phyloP scores from a whole-genome alignment of 2,329 filamentous ascomycete species.

The Rutstroemia sp. region DNA sequence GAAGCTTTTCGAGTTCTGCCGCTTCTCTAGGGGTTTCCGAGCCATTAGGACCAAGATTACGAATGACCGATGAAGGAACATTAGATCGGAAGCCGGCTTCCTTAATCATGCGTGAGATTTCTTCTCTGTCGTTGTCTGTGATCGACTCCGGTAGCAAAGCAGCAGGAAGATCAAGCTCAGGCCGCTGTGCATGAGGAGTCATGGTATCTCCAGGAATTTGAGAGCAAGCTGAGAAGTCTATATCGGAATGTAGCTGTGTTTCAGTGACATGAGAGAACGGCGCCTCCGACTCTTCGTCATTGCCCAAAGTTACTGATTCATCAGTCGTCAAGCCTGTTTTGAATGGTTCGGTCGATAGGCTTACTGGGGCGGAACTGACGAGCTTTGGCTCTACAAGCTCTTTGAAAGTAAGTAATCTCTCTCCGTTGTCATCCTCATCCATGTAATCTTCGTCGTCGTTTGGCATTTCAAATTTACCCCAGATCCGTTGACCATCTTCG shows the following conservation, averaged over 20 bases:
- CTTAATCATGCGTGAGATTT: conserved; percentile 39
- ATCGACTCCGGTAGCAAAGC: conserved; percentile 20
- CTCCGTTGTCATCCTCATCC: conserved; percentile 49
- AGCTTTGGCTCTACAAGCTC: conserved; percentile 65
- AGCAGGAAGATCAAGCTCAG: conserved; percentile 11
- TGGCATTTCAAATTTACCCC: conserved; percentile 71
- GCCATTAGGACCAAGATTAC: conserved; percentile 21
- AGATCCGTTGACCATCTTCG: conserved; percentile 63
- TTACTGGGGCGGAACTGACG: conserved; percentile 38
- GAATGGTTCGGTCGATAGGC: conserved; percentile 11
- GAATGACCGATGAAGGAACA: conserved; percentile 34
- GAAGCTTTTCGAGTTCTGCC: conserved; percentile 17
- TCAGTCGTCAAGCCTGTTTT: conserved; percentile 3
- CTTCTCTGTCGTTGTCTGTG: conserved; percentile 26
- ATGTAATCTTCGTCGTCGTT: conserved; percentile 51
- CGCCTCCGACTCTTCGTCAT: conserved; percentile 11
- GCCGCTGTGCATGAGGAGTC: not conserved
- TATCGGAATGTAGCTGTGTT: conserved; percentile 20
- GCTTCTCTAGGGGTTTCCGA: conserved; percentile 22
- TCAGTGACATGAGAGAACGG: conserved; percentile 25
- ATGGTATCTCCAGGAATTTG: not conserved
- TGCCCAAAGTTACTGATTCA: conserved; percentile 3
- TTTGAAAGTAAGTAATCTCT: conserved; percentile 49
- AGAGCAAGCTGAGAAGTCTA: not conserved
- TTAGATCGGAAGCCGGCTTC: conserved; percentile 42